These are phyloP conservation scores for Triadica sebifera DNA, from an alignment of 345 rosid species.

Conservation along the genomic window DNA sequence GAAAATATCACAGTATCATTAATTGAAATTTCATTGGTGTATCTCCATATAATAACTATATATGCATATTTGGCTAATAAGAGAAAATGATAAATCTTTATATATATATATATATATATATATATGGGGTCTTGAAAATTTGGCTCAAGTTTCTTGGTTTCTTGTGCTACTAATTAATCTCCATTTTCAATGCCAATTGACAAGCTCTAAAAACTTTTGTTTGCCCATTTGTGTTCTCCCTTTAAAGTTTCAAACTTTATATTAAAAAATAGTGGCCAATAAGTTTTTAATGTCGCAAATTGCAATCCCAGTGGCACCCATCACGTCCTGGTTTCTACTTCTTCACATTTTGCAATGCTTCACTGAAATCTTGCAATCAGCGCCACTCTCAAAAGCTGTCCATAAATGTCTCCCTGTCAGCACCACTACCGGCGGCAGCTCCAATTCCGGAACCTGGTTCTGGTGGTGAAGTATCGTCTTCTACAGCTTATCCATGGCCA, in stretches of 20 bases:
- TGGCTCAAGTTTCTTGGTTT: background rate
- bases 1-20: too few species aligned
- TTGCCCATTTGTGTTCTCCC: background rate
- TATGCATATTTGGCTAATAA: too few species aligned
- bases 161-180: background rate
- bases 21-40: too few species aligned
- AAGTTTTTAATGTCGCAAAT: background rate
- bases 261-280: background rate
- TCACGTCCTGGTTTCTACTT: constrained; percentile 85
- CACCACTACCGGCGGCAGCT: constrained; percentile 38
- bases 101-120: too few species aligned
- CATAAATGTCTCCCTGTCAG: constrained; percentile 47
- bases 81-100: too few species aligned
- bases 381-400: constrained; percentile 53
- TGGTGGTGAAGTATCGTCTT: constrained; percentile 61
- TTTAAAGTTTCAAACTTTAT: background rate
- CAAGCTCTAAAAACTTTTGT: background rate
- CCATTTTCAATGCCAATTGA: background rate
- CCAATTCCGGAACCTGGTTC: constrained; percentile 53
- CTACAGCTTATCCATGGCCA: constrained; percentile 86
- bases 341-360: constrained; percentile 78
- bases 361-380: constrained; percentile 43
- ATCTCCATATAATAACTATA: too few species aligned
- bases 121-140: background rate
- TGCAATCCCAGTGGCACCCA: constrained; percentile 60